phyloP scores from a whole-genome alignment of 2,329 filamentous ascomycete species.

The Xylaria polymorpha region DNA sequence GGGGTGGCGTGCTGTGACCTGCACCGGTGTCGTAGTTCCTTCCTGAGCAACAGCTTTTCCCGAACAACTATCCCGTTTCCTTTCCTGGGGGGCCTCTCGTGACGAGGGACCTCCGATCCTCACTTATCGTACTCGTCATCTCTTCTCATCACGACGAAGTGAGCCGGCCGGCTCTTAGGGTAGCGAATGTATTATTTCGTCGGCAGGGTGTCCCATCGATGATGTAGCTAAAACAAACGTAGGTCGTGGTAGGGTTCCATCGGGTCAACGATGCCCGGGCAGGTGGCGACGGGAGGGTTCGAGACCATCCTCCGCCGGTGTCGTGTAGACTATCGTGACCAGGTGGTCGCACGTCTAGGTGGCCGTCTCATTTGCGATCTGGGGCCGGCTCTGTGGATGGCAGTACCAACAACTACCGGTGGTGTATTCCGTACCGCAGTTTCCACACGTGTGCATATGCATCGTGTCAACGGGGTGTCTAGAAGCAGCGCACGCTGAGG shows the following conservation, averaged over 20 bases:
- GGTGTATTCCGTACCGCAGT: conserved; percentile 53
- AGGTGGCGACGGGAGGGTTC: conserved; percentile 25
- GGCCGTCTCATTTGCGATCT: conserved; percentile 20
- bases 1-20: conserved; percentile 28
- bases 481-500: conserved; percentile 32
- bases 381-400: conserved; percentile 50
- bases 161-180: conserved; percentile 10
- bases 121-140: conserved; percentile 20
- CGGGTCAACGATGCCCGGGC: conserved; percentile 21
- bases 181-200: conserved; percentile 25
- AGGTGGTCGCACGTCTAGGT: conserved; percentile 31
- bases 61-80: conserved; percentile 10
- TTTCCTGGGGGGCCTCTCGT: conserved; percentile 11
- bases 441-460: conserved; percentile 51
- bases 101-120: conserved; percentile 9
- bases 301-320: conserved; percentile 26
- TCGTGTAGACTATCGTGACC: conserved; percentile 31
- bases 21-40: conserved; percentile 20
- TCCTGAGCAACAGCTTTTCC: conserved; percentile 30
- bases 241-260: conserved; percentile 33
- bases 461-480: conserved; percentile 42
- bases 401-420: conserved; percentile 54
- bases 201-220: conserved; percentile 19
- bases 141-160: conserved; percentile 27
- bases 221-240: conserved; percentile 27